Conservation (phyloP, 164 flowering plant genomes). For the Malania oleifera region DNA sequence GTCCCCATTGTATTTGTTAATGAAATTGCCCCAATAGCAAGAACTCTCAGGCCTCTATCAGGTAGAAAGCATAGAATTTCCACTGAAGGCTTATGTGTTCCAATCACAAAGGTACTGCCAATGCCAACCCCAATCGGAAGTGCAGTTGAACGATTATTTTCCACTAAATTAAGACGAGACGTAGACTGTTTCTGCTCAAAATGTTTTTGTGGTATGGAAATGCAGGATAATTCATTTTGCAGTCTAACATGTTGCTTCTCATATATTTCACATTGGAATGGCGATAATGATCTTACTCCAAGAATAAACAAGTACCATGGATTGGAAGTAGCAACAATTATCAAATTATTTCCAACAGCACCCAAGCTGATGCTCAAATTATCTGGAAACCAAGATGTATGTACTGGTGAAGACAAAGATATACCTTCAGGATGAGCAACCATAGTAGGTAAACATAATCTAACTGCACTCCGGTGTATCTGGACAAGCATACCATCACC, state of each 20-base stretch:
- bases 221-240: conserved; percentile 81
- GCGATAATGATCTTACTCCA: conserved; percentile 51
- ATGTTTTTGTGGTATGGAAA: conserved; percentile 58
- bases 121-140: conserved; percentile 41
- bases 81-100: conserved; percentile 94
- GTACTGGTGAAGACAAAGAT: conserved; percentile 58
- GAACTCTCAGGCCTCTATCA: conserved; percentile 47
- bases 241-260: conserved; percentile 65
- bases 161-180: conserved; percentile 17
- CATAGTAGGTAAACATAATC: conserved; percentile 78
- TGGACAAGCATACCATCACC: conserved; percentile 77
- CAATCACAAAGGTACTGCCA: conserved; percentile 62
- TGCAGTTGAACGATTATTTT: conserved; percentile 13
- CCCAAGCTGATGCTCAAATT: conserved; percentile 74
- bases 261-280: conserved; percentile 59
- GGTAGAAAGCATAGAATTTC: conserved; percentile 62
- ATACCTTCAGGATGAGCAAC: conserved; percentile 73
- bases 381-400: conserved; percentile 70
- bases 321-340: conserved; percentile 80
- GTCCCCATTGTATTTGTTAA: conserved; percentile 60
- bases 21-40: conserved; percentile 71
- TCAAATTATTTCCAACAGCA: conserved; percentile 61
- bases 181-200: conserved; percentile 17
- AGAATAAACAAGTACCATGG: conserved; percentile 74
- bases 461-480: conserved; percentile 65